phyloP scores from a whole-genome alignment of 768 basidiomycete genomes.

The Jaapia argillacea region DNA sequence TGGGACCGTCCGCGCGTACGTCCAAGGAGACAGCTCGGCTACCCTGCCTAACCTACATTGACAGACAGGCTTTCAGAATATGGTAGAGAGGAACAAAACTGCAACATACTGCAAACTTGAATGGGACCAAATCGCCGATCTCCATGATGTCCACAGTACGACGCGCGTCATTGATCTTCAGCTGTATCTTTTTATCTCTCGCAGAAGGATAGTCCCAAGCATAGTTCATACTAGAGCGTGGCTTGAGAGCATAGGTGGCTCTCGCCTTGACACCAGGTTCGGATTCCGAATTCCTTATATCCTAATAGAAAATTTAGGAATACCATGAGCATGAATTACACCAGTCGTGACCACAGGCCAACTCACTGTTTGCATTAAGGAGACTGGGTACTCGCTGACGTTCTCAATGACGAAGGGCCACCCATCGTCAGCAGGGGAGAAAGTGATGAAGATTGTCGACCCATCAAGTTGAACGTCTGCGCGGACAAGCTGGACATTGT shows the following conservation, averaged over 20 bases:
- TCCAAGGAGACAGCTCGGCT: conserved; percentile 77
- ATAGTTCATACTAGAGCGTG: conserved; percentile 52
- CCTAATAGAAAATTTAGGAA: conserved; percentile 10
- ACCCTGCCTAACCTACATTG: conserved; percentile 45
- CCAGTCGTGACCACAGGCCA: neutral
- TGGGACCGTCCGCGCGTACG: conserved; percentile 80
- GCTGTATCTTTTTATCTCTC: conserved; percentile 64
- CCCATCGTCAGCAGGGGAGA: conserved; percentile 51
- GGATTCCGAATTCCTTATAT: conserved; percentile 32
- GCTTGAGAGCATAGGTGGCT: conserved; percentile 44
- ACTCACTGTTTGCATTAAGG: conserved; percentile 66
- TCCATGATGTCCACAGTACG: conserved; percentile 87
- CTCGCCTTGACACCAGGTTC: conserved; percentile 29
- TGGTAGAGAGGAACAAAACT: too few relatives aligned
- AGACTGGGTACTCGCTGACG: conserved; percentile 61
- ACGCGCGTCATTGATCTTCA: conserved; percentile 50
- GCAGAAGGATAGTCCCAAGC: conserved; percentile 94
- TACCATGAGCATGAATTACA: neutral
- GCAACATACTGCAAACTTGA: conserved; percentile 64
- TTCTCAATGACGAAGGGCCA: conserved; percentile 95
- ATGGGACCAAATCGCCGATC: conserved; percentile 86
- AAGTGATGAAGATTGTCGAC: conserved; percentile 80
- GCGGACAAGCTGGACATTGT: conserved; percentile 46
- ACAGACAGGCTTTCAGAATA: neutral
- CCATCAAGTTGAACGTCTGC: conserved; percentile 78